A percentile compares a stretch with the other conserved stretches of the same genome.
Evolutionary conservation across 192 early-diverging fungal genomes (phyloP).

Genomic region (Obelidium mucronatum): DNA sequence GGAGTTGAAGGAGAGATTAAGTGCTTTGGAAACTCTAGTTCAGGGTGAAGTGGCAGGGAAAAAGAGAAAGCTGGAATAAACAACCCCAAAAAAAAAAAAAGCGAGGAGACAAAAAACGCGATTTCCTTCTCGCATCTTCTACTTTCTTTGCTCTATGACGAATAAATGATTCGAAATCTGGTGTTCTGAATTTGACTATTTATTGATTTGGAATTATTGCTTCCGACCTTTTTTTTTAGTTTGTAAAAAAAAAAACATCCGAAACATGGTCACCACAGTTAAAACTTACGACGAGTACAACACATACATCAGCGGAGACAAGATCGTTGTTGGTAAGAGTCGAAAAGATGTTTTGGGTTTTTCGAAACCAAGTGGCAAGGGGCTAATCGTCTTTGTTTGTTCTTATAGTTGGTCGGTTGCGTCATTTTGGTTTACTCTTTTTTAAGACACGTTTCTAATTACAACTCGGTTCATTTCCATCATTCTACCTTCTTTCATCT

Average conservation of each 20-base stretch:
- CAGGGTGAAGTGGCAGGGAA: background rate
- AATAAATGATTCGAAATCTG: no score
- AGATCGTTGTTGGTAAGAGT: conserved; percentile 6
- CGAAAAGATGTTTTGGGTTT: no score
- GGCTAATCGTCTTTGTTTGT: background rate
- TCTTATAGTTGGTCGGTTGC: background rate
- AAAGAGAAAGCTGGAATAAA: background rate
- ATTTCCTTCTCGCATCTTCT: no score
- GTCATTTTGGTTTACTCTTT: no score
- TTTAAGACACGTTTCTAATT: no score
- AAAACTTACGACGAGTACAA: conserved; percentile 14
- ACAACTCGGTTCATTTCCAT: no score
- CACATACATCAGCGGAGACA: conserved; percentile 10
- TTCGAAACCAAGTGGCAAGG: no score
- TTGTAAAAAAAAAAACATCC: background rate
- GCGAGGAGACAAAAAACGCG: no score
- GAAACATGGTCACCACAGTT: background rate
- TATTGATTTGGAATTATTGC: background rate
- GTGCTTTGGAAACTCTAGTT: background rate
- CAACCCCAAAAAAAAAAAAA: background rate
- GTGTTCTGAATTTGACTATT: background rate
- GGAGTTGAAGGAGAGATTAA: background rate
- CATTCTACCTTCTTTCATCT: background rate
- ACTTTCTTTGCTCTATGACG: no score
- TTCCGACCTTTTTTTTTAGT: background rate